Conservation (phyloP, 306 rosid species). For the Cicer yamashitae region DNA sequence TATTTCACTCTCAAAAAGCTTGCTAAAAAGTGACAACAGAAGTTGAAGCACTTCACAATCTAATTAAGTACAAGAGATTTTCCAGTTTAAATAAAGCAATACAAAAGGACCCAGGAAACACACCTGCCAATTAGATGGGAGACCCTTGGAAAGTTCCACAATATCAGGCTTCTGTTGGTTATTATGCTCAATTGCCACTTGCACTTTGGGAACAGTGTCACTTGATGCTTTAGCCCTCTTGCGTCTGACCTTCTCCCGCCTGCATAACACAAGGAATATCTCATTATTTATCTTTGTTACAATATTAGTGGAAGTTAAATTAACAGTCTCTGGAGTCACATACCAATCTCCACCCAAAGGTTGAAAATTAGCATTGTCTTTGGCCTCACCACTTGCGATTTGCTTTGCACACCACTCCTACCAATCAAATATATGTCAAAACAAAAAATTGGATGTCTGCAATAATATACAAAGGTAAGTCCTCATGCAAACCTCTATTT, state of each 20-base stretch:
- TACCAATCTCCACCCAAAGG: constrained; percentile 98
- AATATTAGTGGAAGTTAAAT: constrained; percentile 14
- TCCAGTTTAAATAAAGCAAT: neutral
- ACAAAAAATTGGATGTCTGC: constrained; percentile 30
- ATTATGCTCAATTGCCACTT: constrained; percentile 53
- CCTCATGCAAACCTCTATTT: constrained; percentile 72
- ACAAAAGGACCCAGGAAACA: neutral
- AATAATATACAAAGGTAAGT: neutral
- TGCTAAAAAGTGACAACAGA: constrained; percentile 14
- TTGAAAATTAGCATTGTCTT: constrained; percentile 94
- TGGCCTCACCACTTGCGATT: constrained; percentile 93
- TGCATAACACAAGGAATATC: constrained; percentile 39
- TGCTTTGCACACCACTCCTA: constrained; percentile 92
- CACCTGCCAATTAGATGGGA: constrained; percentile 93
- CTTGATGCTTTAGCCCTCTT: constrained; percentile 73
- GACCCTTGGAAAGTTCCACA: constrained; percentile 65
- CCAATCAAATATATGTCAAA: constrained; percentile 44
- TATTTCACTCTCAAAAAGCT: constrained; percentile 20
- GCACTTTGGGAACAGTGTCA: constrained; percentile 45
- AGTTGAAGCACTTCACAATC: constrained; percentile 28
- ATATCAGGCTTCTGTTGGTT: constrained; percentile 65
- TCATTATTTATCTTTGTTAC: constrained; percentile 13
- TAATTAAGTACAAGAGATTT: neutral
- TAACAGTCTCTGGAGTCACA: constrained; percentile 35
- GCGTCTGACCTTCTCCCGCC: constrained; percentile 92